Base-by-base conservation (phyloP, 495 filamentous ascomycete species). In the Aspergillus heteromorphus region DNA sequence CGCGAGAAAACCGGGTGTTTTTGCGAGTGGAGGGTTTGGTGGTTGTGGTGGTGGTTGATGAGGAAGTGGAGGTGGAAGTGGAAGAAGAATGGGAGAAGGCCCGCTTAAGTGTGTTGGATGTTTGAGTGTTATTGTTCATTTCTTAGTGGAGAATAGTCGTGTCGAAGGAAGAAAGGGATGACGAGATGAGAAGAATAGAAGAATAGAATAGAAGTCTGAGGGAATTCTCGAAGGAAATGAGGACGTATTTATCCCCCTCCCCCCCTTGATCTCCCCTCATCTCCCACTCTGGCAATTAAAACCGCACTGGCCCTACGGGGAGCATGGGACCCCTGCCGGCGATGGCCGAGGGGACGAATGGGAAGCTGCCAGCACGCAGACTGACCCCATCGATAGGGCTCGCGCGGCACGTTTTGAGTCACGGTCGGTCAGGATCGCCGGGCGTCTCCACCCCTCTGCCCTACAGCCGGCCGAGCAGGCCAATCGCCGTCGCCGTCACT, bases 31-130 rank as follows among this genome's bases (percentile, higher is more conserved):
- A 14, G 8, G 34, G 34, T 14, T 13, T 38, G 13, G 13, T 38
- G 34, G 34, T 13, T n/a, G 41, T 34, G 18, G 23, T 27, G n/a
- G 14, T 18, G 4, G 42, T 38, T 6, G 62, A 65, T 16, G 59
- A 64, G 17, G 47, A 61, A 18, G 61, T 60, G n/a, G 50, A 58
- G 23, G 66, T 30, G 13, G 65, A 61, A 16, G 50, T 57, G 23
- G 66, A 25, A 10, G 65, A 61, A 16, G 59, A 63, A 48, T 64
- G 65, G 21, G 65, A 67, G 34, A 64, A 30, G 50, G 61, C 58
- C 49, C 61, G 54, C 49, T 58, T 52, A 2, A 58, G 58, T 53
- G 54, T 57, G 43, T 60, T 57, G 18, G 53, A 27, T 11, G 43
- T 18, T 4, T 43, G 36, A 23, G 20, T 18, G 34, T 31, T 34